Evolutionary conservation across 2,329 filamentous ascomycete genomes (phyloP).

Genomic region (Xylaria sp.): DNA sequence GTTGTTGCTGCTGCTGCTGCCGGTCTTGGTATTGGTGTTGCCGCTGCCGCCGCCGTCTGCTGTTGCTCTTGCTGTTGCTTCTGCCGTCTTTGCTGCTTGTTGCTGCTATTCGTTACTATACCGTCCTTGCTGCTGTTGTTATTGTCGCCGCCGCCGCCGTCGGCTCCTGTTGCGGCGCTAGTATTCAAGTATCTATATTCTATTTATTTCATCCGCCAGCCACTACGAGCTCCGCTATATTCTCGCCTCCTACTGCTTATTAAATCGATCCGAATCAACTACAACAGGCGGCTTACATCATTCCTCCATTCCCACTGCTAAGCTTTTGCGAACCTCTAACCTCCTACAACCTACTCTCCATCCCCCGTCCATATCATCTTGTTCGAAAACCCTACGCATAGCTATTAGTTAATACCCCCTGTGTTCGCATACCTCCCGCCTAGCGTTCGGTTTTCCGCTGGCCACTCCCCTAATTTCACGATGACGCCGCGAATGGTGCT

Average conservation of each 20-base stretch:
- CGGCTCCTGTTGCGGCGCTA: neutral
- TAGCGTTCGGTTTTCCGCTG: slow-evolving; percentile 37
- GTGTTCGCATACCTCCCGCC: slow-evolving; percentile 8
- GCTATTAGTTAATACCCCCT: slow-evolving; percentile 23
- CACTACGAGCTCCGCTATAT: slow-evolving; percentile 5
- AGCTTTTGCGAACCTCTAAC: slow-evolving; percentile 18
- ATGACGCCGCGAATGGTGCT: slow-evolving; percentile 95
- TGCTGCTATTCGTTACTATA: too few relatives aligned
- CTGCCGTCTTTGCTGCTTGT: neutral
- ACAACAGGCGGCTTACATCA: slow-evolving; percentile 26
- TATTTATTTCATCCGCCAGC: slow-evolving; percentile 17
- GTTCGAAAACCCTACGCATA: slow-evolving; percentile 19
- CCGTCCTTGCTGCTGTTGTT: neutral
- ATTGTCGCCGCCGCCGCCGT: neutral
- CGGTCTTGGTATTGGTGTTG: neutral
- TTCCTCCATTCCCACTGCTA: slow-evolving; percentile 22
- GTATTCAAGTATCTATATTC: slow-evolving; percentile 4
- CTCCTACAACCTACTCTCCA: slow-evolving; percentile 9
- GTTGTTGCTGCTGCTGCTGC: neutral
- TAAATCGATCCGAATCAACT: slow-evolving; percentile 19
- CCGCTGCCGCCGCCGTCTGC: neutral
- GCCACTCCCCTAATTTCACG: slow-evolving; percentile 41
- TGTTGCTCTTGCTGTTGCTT: neutral
- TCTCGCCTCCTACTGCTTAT: slow-evolving; percentile 10
- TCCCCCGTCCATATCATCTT: neutral